Conservation (phyloP, 352 stramenopile genomes). For the Phytophthora chlamydospora region DNA sequence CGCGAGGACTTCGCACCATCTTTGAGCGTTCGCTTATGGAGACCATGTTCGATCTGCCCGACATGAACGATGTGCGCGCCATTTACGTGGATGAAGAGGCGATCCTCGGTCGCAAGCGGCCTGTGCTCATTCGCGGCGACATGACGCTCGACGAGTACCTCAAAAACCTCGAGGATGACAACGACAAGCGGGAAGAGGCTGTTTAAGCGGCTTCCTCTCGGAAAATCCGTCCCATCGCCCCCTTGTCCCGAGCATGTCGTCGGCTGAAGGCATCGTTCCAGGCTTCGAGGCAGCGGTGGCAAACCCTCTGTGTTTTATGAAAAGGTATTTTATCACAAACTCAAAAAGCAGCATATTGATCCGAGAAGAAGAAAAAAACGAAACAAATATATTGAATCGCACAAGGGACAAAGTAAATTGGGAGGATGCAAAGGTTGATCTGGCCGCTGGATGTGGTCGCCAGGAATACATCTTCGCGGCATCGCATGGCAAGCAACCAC, state of each 20-base stretch:
- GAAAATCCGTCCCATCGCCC: constrained; percentile 1
- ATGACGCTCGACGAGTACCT: constrained; percentile 77
- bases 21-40: constrained; percentile 95
- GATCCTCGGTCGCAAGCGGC: constrained; percentile 89
- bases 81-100: constrained; percentile 95
- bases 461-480: constrained; percentile 25
- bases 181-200: constrained; percentile 60
- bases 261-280: constrained; percentile 13
- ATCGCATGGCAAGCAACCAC: constrained; percentile 13
- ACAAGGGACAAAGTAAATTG: constrained; percentile 4
- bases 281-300: constrained; percentile 12
- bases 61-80: constrained; percentile 90
- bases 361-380: constrained; percentile 25
- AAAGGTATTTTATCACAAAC: constrained; percentile 45
- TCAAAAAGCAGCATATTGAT: constrained; percentile 22
- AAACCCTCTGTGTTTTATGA: constrained; percentile 29
- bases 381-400: constrained; percentile 37
- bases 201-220: constrained; percentile 37
- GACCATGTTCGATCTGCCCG: constrained; percentile 97
- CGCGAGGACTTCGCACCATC: constrained; percentile 95
- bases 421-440: neutral
- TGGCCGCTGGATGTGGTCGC: constrained; percentile 15
- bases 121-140: constrained; percentile 87
- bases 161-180: constrained; percentile 70
- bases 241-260: constrained; percentile 5